Percentiles rank a stretch among this genome's conserved stretches.
phyloP scores from a whole-genome alignment of 2,329 filamentous ascomycete genomes.

The Seiridium cupressi region DNA sequence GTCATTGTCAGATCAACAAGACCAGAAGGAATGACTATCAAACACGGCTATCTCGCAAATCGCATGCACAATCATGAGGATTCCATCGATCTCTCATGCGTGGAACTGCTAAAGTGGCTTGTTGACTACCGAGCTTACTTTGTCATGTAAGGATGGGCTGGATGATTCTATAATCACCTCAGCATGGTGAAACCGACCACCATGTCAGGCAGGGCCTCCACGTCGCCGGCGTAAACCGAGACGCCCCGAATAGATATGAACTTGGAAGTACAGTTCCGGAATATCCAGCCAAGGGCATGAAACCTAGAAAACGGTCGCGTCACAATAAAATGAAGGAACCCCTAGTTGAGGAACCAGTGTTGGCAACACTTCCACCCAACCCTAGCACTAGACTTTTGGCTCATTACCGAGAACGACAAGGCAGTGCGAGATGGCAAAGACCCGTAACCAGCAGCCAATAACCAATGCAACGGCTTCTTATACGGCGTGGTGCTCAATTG shows the following conservation, averaged over 20 bases:
- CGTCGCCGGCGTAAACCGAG: too few species aligned
- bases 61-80: background rate
- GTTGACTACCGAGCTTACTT: background rate
- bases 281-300: background rate
- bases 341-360: background rate
- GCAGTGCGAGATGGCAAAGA: too few species aligned
- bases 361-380: background rate
- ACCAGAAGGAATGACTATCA: background rate
- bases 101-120: background rate
- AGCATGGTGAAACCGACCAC: background rate
- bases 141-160: background rate
- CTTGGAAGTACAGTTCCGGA: background rate
- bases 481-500: too few species aligned
- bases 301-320: background rate
- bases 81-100: too few species aligned
- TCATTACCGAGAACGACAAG: too few species aligned
- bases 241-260: too few species aligned
- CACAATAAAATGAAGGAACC: background rate
- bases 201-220: too few species aligned
- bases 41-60: background rate
- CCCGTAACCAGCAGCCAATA: too few species aligned
- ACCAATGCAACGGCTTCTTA: too few species aligned
- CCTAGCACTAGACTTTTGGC: too few species aligned
- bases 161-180: background rate
- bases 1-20: background rate